Evolutionary conservation across 2,329 filamentous ascomycete genomes (phyloP), one percentile per base, ranked within the genome.

Genomic region (Lecanicillium sp.): DNA sequence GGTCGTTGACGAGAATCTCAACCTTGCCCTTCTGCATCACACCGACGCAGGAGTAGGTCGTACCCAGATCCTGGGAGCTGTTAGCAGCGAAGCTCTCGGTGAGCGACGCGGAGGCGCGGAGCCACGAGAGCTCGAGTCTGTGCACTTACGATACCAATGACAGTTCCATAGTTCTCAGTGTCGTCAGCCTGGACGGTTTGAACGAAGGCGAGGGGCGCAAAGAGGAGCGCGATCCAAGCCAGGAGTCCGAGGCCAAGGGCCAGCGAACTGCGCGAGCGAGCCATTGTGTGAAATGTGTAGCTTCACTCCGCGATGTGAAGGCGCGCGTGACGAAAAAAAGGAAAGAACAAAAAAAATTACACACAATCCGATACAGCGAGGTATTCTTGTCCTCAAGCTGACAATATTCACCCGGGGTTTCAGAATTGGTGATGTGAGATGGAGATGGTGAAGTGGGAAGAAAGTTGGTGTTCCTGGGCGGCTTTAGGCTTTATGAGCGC

Each of bases 11-110:
- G 60, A 95, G 79, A 74, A 95, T 95, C 66, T 95, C 89, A 60
- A 95, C 89, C 73, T 91, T 93, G 68, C 90, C 90, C 67, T 89
- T 87, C 68, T 90, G 86, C 89, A 95, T 95, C 67, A 95, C 88
- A 85, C 87, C 90, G 62, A 95, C 89, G 72, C 90, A 95, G 62
- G 81, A 85, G 73, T 83, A 83, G 56, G 90, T 95, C 44, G 90
- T 95, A 73, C 90, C 90, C 66, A 95, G 72, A 84, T 95, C 76
- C 75, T 79, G 54, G 14, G 27, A 35, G n/a, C 9, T 17, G 58
- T 61, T 57, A 61, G 56, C 47, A 35, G 42, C 51, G 33, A 47
- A 39, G 29, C 8, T 38, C 33, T 29, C n/a, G 17, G 17, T 23
- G 32, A 20, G 26, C 8, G 42, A 17, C 26, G 15, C 19, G 14